Evolutionary conservation across 1,139 yeast genomes (phyloP), one percentile per base, ranked within the genome.

Genomic region (Blastobotrys niveus): DNA sequence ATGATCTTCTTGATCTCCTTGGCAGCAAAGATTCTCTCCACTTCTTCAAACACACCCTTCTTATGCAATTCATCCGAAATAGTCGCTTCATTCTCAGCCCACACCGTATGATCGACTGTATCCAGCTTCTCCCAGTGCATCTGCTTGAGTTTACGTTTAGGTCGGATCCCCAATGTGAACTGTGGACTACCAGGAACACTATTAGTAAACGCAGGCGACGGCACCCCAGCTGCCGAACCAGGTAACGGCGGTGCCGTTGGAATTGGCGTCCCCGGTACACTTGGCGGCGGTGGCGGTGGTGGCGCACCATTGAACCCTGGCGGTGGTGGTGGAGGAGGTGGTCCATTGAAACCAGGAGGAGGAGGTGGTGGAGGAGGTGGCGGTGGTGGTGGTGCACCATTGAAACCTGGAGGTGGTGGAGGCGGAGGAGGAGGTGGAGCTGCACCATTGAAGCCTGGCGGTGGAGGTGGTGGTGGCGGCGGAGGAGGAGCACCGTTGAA

Each of bases 111-210:
- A 36, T 80, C 76, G 37, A 86, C 79, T 29, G 67, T 59, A 39
- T 72, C 71, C 37, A 91, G 71, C 59, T 79, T 84, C 54, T 89
- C 95, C 97, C 97, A 91, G 61, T 91, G 98, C 73, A 91, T 81
- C 59, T 89, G 97, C 62, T 89, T 91, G 56, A 91, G 71, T 52
- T 80, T 82, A 15, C 76, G 68, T 46, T 74, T 74, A 3, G 93
- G 84, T 44, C 82, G 69, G 25, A 57, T 48, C 7, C 55, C 52
- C 26, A 52, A 26, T 17, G 49, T 48, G 45, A 51, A 56, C 32
- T 50, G 55, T 3, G 60, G 49, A 17, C 49, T 48, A 15, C 47
- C 52, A 7, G 51, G 49, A n/a, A 52, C 36, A 7, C 43, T 43
- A n/a, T 56, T 53, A 2, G 57, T 49, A 9, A 49, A 21, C 9